Evolutionary conservation across 2,329 filamentous ascomycete species (phyloP), one percentile per base, ranked within the genome.

Genomic region (Alternaria metachromatica): DNA sequence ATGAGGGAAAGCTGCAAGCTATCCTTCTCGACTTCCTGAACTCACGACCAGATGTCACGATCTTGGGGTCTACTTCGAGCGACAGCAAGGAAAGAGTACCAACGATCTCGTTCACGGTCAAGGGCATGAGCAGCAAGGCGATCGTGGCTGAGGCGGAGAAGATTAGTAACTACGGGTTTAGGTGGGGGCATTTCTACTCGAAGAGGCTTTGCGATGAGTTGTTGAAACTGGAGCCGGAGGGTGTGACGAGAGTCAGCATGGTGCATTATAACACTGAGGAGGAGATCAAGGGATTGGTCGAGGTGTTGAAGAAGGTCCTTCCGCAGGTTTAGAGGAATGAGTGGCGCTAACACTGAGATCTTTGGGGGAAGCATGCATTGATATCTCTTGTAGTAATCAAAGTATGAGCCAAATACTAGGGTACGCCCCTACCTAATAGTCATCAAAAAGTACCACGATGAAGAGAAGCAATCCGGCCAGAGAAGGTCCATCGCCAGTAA

Each of bases 231-330:
- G 84, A 82, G 0, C 82, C 85, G 9, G 85, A 91, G 68, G 91
- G 89, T 0, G 86, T 92, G 9, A 84, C 91, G 5, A 84, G 91
- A 66, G 88, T 92, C n/a, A 91, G 89, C 70, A 84, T 92, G 83
- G 85, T 90, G 58, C 90, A 92, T 78, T 93, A 93, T 73, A 93
- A 93, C 70, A 91, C 89, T 3, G 87, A 87, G 68, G 85, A 88
- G 4, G 88, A 90, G 73, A 82, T 90, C 4, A 79, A 82, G 49
- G 81, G 76, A 9, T 82, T 89, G 59, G 82, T 89, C 20, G 80
- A 81, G 37, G 81, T 85, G 1, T 70, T 90, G 59, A 85, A 88
- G 63, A 82, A 84, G 65, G 80, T 86, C 0, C 66, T 87, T n/a
- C 72, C 75, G 8, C 23, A 55, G 25, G 25, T 18, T n/a, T 62